These are phyloP conservation scores for Schoenoplectus tabernaemontani DNA, from an alignment of 202 grass and related monocot species.

Conservation along the genomic window DNA sequence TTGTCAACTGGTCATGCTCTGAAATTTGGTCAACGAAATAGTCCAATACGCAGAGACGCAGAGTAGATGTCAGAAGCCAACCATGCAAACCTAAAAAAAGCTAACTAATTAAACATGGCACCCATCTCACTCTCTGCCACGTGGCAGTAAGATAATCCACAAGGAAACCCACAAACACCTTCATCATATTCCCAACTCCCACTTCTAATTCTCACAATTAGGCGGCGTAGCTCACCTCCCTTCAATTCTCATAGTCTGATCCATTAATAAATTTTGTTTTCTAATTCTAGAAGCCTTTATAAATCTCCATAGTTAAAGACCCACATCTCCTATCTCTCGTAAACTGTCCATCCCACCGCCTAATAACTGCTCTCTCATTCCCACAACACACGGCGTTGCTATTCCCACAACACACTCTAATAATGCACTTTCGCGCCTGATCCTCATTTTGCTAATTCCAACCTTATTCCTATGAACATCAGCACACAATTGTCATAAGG, in stretches of 20 bases:
- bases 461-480: conserved; percentile 10
- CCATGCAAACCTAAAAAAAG: conserved; percentile 48
- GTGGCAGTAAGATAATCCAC: conserved; percentile 54
- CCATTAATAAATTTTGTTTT: conserved; percentile 13
- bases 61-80: conserved; percentile 24
- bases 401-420: conserved; percentile 22
- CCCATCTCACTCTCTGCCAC: conserved; percentile 28
- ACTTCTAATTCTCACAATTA: conserved; percentile 7
- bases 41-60: background rate
- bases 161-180: conserved; percentile 17
- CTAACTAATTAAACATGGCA: background rate
- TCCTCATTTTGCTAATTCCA: background rate
- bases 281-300: conserved; percentile 31
- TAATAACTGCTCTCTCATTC: conserved; percentile 16
- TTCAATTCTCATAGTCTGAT: conserved; percentile 12
- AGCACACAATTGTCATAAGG: conserved; percentile 23
- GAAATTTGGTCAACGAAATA: background rate
- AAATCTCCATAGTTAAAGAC: background rate
- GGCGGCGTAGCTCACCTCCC: conserved; percentile 12
- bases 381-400: conserved; percentile 25
- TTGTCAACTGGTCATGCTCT: background rate
- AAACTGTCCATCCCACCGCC: background rate
- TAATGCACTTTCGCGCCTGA: background rate
- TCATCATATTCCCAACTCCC: conserved; percentile 20
- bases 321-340: background rate